Evolutionary conservation across 345 rosid genomes (phyloP), one percentile per base, ranked within the genome.

Genomic region (Microcos paniculata): DNA sequence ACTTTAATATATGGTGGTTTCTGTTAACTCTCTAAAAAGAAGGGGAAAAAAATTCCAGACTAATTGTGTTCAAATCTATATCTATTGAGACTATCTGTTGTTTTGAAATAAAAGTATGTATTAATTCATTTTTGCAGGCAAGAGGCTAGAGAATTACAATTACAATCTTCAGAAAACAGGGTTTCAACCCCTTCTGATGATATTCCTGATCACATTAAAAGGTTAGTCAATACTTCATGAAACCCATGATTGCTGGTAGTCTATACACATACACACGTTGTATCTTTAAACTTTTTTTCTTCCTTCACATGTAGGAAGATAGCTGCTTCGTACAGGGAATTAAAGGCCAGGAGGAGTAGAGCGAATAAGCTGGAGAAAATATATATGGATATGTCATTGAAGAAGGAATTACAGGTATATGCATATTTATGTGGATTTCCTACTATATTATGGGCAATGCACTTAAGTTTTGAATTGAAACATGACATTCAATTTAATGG

Each of bases 401-500:
- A 93, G 76, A 90, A 88, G 82, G 99, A 93, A 82, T 79, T 93
- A 46, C 97, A 95, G 92, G 98, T 90, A 83, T 45, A 14, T 2
- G 13, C 4, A n/a, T 33, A 15, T 43, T 43, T 26, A 15, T 42
- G 23, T 26, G 28, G 58, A 67, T 14, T 45, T 66, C 30, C 59
- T 43, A 49, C 65, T 24, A 45, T 55, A 51, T 55, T 23, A 2
- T 64, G 35, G 52, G 16, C 11, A 48, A 38, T 33, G 71, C 78
- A 52, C 52, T 52, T 5, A 21, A 23, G 19, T n/a, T 49, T 63
- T 11, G 21, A 30, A 57, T 23, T 78, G 38, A 56, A 74, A 19
- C 24, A 56, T 78, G 10, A 4, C 31, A n/a, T 74, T 75, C 23
- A 28, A 16, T 57, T 49, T 18, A 19, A 75, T 77, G 31, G 57